These are phyloP conservation scores for Gastrolobium bilobum DNA, from an alignment of 306 rosid species.

Conservation along the genomic window DNA sequence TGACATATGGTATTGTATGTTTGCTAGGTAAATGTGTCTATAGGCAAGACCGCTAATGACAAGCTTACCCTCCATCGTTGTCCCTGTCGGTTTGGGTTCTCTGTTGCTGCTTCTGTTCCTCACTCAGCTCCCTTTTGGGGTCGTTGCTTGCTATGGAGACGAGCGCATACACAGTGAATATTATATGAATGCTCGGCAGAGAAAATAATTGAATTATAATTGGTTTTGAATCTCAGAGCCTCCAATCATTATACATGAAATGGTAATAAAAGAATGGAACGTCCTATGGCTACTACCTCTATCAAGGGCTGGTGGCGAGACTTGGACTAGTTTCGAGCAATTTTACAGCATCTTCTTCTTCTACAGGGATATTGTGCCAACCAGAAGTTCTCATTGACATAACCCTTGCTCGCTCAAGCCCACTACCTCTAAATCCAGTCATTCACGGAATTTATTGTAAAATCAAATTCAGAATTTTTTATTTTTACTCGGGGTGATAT, in stretches of 20 bases:
- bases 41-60: too few relatives aligned
- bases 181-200: slow-evolving; percentile 14
- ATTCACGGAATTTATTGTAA: too few relatives aligned
- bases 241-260: background rate
- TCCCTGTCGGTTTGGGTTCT: slow-evolving; percentile 45
- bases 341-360: slow-evolving; percentile 71
- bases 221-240: background rate
- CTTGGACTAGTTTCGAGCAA: slow-evolving; percentile 54
- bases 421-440: slow-evolving; percentile 91
- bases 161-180: slow-evolving; percentile 54
- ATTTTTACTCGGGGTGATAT: background rate
- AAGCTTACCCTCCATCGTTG: background rate
- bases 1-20: too few relatives aligned
- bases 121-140: slow-evolving; percentile 24
- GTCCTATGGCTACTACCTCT: slow-evolving; percentile 47
- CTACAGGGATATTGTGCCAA: slow-evolving; percentile 67
- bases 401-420: slow-evolving; percentile 71
- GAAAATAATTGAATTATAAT: slow-evolving; percentile 16
- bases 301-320: slow-evolving; percentile 59
- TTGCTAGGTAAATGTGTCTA: too few relatives aligned
- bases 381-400: slow-evolving; percentile 72
- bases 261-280: background rate
- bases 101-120: slow-evolving; percentile 46
- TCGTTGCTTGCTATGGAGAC: slow-evolving; percentile 55
- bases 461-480: background rate